These are phyloP conservation scores for Pseudogymnoascus sp. DNA, from an alignment of 2,329 filamentous ascomycete genomes.

Conservation along the genomic window DNA sequence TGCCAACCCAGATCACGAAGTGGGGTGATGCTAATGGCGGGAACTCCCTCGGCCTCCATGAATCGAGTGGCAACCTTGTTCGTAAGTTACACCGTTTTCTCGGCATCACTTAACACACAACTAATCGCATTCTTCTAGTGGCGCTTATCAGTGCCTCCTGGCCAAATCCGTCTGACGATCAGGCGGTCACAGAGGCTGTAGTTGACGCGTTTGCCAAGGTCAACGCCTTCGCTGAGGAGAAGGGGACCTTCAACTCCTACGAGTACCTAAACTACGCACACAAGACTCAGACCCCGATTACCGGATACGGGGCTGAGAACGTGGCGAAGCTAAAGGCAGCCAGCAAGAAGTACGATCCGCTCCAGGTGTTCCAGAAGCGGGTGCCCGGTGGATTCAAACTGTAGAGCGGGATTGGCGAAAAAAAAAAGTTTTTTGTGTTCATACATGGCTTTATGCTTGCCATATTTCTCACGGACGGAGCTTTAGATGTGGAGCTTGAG, in stretches of 20 bases:
- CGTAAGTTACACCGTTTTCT: not conserved
- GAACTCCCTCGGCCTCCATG: conserved; percentile 11
- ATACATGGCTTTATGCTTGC: not conserved
- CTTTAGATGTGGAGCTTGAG: not conserved
- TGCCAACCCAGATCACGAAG: conserved; percentile 10
- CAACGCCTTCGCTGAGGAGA: not conserved
- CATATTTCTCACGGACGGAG: not conserved
- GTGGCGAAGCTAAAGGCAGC: conserved; percentile 28
- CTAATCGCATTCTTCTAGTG: conserved; percentile 4
- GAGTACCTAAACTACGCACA: conserved; percentile 41
- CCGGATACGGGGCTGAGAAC: conserved; percentile 36
- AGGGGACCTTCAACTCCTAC: conserved; percentile 11
- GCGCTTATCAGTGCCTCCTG: conserved; percentile 6
- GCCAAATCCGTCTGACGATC: conserved; percentile 1
- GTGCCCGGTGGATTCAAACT: conserved; percentile 15
- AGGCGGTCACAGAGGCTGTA: not conserved
- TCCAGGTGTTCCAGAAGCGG: conserved; percentile 30
- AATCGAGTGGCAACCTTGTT: conserved; percentile 8
- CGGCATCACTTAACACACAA: not conserved
- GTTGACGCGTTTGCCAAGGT: not conserved
- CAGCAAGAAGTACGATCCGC: conserved; percentile 31
- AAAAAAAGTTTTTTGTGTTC: not conserved
- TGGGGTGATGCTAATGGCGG: conserved; percentile 9
- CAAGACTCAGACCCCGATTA: conserved; percentile 35
- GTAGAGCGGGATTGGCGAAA: not conserved